Evolutionary conservation across 2,329 filamentous ascomycete species (phyloP), one percentile per base, ranked within the genome.

Genomic region (Drechmeria coniospora): DNA sequence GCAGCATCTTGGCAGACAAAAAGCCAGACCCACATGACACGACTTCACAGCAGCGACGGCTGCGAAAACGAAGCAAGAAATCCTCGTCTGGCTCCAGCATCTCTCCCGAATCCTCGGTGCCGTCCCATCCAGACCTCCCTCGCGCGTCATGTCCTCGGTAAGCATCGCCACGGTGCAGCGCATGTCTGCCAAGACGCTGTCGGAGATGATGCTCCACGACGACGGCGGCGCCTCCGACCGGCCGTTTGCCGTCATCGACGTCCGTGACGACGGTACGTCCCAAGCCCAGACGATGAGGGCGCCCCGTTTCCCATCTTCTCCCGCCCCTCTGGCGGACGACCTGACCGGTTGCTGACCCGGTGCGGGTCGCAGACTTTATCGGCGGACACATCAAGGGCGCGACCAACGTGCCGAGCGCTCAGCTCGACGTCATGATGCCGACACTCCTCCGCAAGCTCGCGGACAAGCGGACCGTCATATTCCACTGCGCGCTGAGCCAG

Each of bases 401-500:
- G 19, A 70, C 66, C 28, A 81, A 93, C 62, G 65, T 82, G 9
- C 84, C 90, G 1, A 79, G 70, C 27, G 57, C 56, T 25, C 69
- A 72, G 12, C 68, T 95, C 26, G 81, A 92, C 43, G 68, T 70
- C 47, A 72, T 67, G 39, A 71, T 90, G 51, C 79, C 86, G 1
- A 81, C 84, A 36, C 70, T 98, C n/a, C 64, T 92, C 9, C 73
- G 82, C 31, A 74, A 68, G 23, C 67, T 94, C 26, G 61, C 72
- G 38, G 73, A 77, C 46, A 84, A 83, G 51, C 71, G 90, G 31
- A 77, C 68, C 8, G 83, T 98, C 10, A 71, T 98, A 1, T 98
- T 98, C 52, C 90, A 98, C 57, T 98, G 90, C 54, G 79, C 81
- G 12, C 61, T 95, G 30, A 87, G 79, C 40, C 90, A 95, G 59